Conservation (phyloP, 768 basidiomycete genomes). For the Pisolithus marmoratus region DNA sequence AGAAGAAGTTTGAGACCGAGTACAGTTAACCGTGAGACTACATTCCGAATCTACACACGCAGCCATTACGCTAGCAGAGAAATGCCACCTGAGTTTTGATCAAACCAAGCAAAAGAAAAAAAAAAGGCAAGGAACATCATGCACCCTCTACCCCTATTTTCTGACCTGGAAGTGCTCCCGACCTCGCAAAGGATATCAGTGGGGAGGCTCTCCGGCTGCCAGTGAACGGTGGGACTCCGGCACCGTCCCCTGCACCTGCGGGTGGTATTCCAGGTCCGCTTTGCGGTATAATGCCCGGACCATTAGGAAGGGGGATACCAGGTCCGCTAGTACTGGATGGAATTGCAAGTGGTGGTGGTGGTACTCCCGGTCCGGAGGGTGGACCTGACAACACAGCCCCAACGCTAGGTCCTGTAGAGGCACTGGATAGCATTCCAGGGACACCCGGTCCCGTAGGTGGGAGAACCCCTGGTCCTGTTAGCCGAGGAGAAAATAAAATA, state of each 20-base stretch:
- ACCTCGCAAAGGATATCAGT: constrained; percentile 14
- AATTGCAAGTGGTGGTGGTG: background rate
- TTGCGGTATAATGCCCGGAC: background rate
- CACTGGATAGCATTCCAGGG: constrained; percentile 18
- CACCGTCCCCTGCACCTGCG: background rate
- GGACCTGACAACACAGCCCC: background rate
- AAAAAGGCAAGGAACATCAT: background rate
- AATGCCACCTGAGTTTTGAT: background rate
- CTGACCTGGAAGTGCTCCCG: constrained; percentile 7
- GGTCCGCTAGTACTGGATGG: constrained; percentile 8
- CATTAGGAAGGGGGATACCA: constrained; percentile 19
- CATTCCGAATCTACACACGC: background rate
- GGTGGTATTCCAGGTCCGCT: constrained; percentile 1
- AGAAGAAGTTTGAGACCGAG: background rate
- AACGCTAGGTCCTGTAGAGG: background rate
- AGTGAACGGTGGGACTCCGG: constrained; percentile 4
- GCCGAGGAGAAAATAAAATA: constrained; percentile 24
- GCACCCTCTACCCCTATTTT: constrained; percentile 17
- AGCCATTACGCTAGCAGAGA: background rate
- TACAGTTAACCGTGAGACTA: background rate
- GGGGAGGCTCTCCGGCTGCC: constrained; percentile 18
- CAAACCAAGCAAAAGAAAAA: background rate
- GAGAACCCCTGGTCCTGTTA: constrained; percentile 25
- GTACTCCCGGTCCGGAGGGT: background rate
- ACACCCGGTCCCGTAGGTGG: constrained; percentile 23